Evolutionary conservation across 345 rosid genomes (phyloP).

Genomic region (Populus pruinosa): DNA sequence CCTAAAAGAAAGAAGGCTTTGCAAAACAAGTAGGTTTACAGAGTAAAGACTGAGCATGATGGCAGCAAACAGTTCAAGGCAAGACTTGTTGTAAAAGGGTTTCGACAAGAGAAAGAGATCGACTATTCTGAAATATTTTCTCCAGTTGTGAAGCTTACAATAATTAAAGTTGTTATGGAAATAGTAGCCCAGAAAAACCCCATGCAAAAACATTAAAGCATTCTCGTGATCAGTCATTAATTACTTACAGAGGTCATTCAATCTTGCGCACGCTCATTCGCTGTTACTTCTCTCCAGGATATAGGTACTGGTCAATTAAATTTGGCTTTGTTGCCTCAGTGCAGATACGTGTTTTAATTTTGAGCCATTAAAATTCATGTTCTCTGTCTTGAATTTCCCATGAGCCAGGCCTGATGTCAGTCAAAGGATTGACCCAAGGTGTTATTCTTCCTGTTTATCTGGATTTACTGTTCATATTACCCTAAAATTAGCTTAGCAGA

Average conservation of each 20-base stretch:
- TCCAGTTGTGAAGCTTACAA: too few relatives aligned
- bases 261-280: slow-evolving; percentile 58
- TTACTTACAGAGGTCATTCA: slow-evolving; percentile 63
- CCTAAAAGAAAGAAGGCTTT: too few relatives aligned
- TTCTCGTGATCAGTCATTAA: slow-evolving; percentile 51
- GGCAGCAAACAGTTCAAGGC: too few relatives aligned
- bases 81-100: too few relatives aligned
- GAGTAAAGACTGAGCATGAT: too few relatives aligned
- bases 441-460: not conserved
- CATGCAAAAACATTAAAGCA: slow-evolving; percentile 41
- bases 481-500: not conserved
- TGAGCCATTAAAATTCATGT: not conserved
- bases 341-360: too few relatives aligned
- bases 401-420: not conserved
- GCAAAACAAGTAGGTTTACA: too few relatives aligned
- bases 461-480: not conserved
- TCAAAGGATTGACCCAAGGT: not conserved
- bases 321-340: not conserved
- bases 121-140: too few relatives aligned
- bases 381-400: not conserved
- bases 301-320: slow-evolving; percentile 35
- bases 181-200: too few relatives aligned
- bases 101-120: too few relatives aligned
- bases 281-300: slow-evolving; percentile 65
- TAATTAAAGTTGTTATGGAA: too few relatives aligned